Percentiles rank a stretch among this genome's conserved stretches.
These are phyloP conservation scores for Histomonas meleagridis DNA, from an alignment of 208 protist species.

Conservation along the genomic window DNA sequence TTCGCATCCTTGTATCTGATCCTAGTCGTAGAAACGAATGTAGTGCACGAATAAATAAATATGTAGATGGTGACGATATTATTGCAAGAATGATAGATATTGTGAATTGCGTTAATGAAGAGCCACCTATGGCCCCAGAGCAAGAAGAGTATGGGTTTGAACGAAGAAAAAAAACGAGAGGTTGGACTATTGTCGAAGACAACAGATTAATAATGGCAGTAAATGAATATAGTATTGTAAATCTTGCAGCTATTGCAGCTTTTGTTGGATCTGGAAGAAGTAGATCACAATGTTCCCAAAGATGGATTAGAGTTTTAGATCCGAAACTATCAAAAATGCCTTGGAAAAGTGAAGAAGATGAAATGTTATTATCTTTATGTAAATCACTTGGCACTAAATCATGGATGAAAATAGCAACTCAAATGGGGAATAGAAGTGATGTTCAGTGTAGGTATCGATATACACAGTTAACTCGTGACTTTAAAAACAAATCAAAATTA, in stretches of 20 bases:
- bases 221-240: neutral
- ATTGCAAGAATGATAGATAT: too few species aligned
- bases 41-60: too few species aligned
- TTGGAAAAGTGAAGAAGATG: neutral
- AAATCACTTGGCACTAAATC: neutral
- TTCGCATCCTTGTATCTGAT: too few species aligned
- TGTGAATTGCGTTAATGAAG: too few species aligned
- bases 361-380: neutral
- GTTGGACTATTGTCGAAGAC: neutral
- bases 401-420: neutral
- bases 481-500: too few species aligned
- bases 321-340: neutral
- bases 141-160: too few species aligned
- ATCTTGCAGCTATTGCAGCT: neutral
- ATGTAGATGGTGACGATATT: too few species aligned
- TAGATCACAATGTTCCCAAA: constrained; percentile 13
- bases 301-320: neutral
- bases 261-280: neutral
- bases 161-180: neutral
- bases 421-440: neutral
- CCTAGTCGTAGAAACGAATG: too few species aligned
- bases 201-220: neutral
- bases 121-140: too few species aligned
- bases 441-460: neutral
- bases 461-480: too few species aligned